Percentiles rank a stretch among this genome's conserved stretches.
Conservation (phyloP, 2,329 filamentous ascomycete genomes). For the Talaromyces atroroseus region DNA sequence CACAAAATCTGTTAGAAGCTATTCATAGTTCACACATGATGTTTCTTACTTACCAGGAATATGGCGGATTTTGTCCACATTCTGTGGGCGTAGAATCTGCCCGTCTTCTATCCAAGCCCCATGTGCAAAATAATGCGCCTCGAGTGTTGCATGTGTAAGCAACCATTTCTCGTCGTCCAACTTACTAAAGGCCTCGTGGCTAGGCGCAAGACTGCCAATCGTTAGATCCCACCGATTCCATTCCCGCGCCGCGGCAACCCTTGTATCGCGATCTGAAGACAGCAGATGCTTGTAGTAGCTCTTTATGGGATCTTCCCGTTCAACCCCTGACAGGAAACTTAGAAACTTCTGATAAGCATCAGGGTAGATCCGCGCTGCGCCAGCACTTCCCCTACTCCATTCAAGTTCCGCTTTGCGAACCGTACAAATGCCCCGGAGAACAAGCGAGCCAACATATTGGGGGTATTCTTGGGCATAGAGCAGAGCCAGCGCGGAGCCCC, state of each 20-base stretch:
- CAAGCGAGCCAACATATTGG: not conserved
- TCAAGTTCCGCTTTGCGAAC: too few species aligned
- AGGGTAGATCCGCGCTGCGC: not conserved
- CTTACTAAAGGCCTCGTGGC: not conserved
- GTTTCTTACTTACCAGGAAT: not conserved
- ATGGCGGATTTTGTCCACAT: not conserved
- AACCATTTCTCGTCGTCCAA: not conserved
- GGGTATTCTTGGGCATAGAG: not conserved
- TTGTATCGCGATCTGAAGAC: not conserved
- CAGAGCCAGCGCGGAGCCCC: not conserved
- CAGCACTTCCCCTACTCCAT: not conserved
- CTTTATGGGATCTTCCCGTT: not conserved
- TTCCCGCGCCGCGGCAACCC: constrained; percentile 26
- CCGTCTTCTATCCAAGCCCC: not conserved
- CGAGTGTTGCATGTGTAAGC: not conserved
- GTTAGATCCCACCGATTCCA: constrained; percentile 23
- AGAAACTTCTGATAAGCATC: not conserved
- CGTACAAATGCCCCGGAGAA: not conserved
- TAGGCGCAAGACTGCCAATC: not conserved
- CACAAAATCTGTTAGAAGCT: too few species aligned
- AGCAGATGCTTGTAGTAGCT: not conserved
- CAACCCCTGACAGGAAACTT: not conserved
- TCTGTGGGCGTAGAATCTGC: not conserved
- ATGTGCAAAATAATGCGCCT: not conserved
- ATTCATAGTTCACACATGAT: too few species aligned